Conservation (phyloP, 225 moss, liverwort and hornwort species). For the Pseudisothecium myosuroides region DNA sequence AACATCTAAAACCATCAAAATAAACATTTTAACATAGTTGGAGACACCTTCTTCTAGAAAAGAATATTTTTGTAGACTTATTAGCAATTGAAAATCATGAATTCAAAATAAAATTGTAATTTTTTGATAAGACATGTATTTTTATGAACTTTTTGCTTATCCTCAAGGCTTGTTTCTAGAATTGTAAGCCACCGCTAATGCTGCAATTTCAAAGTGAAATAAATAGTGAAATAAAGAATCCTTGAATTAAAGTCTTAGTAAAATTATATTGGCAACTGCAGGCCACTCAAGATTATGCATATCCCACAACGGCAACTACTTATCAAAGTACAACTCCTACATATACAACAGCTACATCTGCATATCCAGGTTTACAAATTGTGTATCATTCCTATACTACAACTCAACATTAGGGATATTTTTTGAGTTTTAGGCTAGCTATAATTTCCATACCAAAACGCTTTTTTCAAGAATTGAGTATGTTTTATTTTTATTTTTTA, state of each 20-base stretch:
- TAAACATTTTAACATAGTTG: neutral
- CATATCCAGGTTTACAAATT: neutral
- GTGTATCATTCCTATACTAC: neutral
- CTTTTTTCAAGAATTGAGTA: rapidly evolving
- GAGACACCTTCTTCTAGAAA: no score
- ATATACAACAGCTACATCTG: slow-evolving; percentile 3
- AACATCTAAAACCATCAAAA: neutral
- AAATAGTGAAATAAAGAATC: neutral
- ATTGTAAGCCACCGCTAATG: rapidly evolving
- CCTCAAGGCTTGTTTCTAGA: neutral
- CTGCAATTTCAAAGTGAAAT: neutral
- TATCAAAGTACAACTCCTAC: slow-evolving; percentile 25
- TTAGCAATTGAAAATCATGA: neutral
- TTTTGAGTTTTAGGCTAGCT: neutral
- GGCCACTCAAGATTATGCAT: slow-evolving; percentile 27
- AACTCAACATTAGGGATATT: neutral
- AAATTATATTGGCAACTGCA: neutral
- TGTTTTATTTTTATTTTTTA: neutral
- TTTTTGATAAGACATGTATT: no score
- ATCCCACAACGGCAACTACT: slow-evolving; percentile 13
- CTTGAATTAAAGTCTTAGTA: neutral
- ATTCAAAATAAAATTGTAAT: neutral
- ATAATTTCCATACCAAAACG: rapidly evolving
- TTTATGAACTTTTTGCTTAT: no score
- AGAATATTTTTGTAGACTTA: no score